phyloP scores from a whole-genome alignment of 164 flowering plant genomes.

The Liquidambar formosana region DNA sequence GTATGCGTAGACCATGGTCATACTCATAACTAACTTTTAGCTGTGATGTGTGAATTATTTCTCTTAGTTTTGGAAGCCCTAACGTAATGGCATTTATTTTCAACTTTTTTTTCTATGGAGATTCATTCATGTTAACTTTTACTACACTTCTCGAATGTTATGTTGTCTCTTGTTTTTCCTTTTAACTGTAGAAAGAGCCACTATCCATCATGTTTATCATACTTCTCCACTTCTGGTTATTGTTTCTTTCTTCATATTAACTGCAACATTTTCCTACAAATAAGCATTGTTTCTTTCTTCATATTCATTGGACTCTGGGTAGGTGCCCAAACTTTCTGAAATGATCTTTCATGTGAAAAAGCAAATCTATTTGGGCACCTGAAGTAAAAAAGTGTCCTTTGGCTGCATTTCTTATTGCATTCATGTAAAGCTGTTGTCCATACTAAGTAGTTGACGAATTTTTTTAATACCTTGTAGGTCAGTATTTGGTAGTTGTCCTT shows the following conservation, averaged over 20 bases:
- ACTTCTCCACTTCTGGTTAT: too few species aligned
- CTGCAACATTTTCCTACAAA: constrained; percentile 1
- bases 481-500: neutral
- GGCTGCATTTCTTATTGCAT: neutral
- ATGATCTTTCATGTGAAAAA: too few species aligned
- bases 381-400: neutral
- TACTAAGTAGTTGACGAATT: too few species aligned
- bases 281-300: too few species aligned
- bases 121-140: neutral
- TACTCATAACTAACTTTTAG: neutral
- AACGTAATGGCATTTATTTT: neutral
- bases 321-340: too few species aligned
- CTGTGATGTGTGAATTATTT: neutral
- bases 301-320: too few species aligned
- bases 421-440: neutral
- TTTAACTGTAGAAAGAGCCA: neutral
- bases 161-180: neutral
- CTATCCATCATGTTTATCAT: neutral
- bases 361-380: neutral
- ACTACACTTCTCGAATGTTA: neutral
- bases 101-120: neutral
- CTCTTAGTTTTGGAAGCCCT: neutral
- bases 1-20: constrained; percentile 28
- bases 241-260: neutral
- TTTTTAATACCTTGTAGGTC: neutral